Evolutionary conservation across 2,329 filamentous ascomycete species (phyloP).

Genomic region (Cytospora schulzeri): DNA sequence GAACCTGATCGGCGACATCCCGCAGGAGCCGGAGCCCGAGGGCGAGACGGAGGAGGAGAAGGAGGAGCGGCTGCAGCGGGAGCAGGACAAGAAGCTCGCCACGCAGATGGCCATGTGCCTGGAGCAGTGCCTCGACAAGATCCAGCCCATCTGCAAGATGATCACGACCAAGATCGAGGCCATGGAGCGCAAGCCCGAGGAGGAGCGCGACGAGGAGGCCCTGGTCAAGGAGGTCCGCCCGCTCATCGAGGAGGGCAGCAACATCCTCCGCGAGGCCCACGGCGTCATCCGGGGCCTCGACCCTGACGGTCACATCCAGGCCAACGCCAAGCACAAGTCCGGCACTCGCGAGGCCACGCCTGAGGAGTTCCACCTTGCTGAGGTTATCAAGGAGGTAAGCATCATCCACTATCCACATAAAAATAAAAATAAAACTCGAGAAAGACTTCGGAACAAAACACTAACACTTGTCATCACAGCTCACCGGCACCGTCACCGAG

Average conservation of each 20-base stretch:
- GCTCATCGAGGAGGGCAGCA: conserved; percentile 81
- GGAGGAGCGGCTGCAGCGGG: conserved; percentile 56
- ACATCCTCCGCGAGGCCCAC: conserved; percentile 83
- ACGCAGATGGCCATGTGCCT: conserved; percentile 73
- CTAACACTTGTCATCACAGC: conserved; percentile 39
- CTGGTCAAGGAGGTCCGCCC: conserved; percentile 86
- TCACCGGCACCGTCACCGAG: conserved; percentile 77
- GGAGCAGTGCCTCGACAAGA: conserved; percentile 77
- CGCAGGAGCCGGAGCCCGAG: conserved; percentile 45
- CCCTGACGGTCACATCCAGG: conserved; percentile 82
- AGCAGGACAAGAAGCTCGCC: conserved; percentile 75
- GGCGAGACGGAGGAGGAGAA: conserved; percentile 63
- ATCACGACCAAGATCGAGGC: conserved; percentile 83
- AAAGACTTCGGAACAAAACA: too few relatives aligned
- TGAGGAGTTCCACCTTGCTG: conserved; percentile 83
- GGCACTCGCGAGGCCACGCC: conserved; percentile 74
- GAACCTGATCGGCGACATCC: conserved; percentile 64
- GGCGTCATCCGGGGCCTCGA: conserved; percentile 85
- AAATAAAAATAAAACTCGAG: neutral
- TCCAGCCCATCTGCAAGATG: conserved; percentile 82
- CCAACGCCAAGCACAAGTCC: conserved; percentile 81
- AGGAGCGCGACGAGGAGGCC: conserved; percentile 87
- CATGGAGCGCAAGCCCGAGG: conserved; percentile 78
- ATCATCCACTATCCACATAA: neutral
- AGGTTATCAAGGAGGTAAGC: conserved; percentile 73